Percentiles rank a stretch among this genome's conserved stretches.
Conservation (phyloP, 805 yeast species). For the Phaffomyces antillensis region DNA sequence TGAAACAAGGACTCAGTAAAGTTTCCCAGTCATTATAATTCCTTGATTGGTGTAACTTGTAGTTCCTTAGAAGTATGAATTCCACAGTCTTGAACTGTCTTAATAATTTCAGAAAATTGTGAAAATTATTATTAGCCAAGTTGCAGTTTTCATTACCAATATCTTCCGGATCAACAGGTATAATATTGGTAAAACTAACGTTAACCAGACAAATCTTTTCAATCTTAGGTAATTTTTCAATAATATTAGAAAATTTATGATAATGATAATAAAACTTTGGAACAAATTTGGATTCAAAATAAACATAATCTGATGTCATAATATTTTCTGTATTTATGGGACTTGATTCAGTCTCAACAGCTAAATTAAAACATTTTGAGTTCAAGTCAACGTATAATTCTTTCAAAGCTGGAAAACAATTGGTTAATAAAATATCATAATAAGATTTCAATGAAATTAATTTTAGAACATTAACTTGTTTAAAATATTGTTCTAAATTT, state of each 20-base stretch:
- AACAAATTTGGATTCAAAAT: constrained; percentile 22
- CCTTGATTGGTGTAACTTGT: constrained; percentile 31
- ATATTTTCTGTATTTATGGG: constrained; percentile 15
- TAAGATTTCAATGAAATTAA: constrained; percentile 34
- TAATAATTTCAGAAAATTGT: constrained; percentile 26
- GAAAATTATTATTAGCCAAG: constrained; percentile 31
- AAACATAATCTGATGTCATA: constrained; percentile 21
- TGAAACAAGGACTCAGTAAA: constrained; percentile 28
- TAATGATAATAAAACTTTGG: constrained; percentile 23
- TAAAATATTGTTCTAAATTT: constrained; percentile 32
- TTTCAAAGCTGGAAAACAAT: constrained; percentile 34
- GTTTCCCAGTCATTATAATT: constrained; percentile 32
- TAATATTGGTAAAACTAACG: constrained; percentile 21
- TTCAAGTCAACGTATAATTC: constrained; percentile 40
- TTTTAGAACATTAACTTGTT: constrained; percentile 30
- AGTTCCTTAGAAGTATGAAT: constrained; percentile 30
- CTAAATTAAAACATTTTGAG: constrained; percentile 35
- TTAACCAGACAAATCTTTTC: constrained; percentile 15
- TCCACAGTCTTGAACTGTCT: constrained; percentile 28
- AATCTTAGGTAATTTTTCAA: constrained; percentile 16
- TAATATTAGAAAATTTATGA: constrained; percentile 12
- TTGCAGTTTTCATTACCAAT: constrained; percentile 20
- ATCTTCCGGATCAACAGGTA: constrained; percentile 21
- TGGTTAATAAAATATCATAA: constrained; percentile 42
- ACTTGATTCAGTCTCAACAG: constrained; percentile 12